Evolutionary conservation across 2,329 filamentous ascomycete species (phyloP).

Genomic region (Calonectria fujianensis): DNA sequence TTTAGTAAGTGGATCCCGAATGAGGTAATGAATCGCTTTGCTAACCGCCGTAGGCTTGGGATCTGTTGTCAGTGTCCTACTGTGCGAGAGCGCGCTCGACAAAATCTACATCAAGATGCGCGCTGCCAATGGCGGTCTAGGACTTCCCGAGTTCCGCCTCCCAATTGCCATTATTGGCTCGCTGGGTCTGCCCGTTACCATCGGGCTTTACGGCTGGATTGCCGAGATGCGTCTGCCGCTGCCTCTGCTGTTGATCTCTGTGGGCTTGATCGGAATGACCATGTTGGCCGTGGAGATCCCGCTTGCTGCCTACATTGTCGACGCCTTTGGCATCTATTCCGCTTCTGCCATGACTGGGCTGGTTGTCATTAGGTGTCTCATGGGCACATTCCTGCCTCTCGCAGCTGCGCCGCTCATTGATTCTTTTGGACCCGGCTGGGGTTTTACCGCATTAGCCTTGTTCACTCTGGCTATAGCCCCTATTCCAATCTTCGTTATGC

Average conservation of each 20-base stretch:
- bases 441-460: not conserved
- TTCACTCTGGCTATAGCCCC: not conserved
- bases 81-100: constrained; percentile 6
- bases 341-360: constrained; percentile 7
- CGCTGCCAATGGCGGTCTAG: not conserved
- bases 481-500: not conserved
- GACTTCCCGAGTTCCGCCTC: constrained; percentile 2
- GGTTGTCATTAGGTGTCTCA: constrained; percentile 1
- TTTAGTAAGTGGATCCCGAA: not conserved
- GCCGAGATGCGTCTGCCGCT: not conserved
- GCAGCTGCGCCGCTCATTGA: not conserved
- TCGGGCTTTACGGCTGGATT: constrained; percentile 12
- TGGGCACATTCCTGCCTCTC: constrained; percentile 16
- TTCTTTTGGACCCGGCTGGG: not conserved
- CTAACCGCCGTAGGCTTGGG: not conserved
- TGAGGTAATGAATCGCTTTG: no score
- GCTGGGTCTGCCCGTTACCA: not conserved
- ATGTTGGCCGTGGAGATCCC: constrained; percentile 19
- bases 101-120: constrained; percentile 18
- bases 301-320: constrained; percentile 3
- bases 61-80: not conserved
- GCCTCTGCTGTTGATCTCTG: not conserved
- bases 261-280: constrained; percentile 17
- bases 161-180: constrained; percentile 7
- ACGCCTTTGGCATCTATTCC: constrained; percentile 8